phyloP scores from a whole-genome alignment of 2,329 filamentous ascomycete species.

The Talaromyces sp. region DNA sequence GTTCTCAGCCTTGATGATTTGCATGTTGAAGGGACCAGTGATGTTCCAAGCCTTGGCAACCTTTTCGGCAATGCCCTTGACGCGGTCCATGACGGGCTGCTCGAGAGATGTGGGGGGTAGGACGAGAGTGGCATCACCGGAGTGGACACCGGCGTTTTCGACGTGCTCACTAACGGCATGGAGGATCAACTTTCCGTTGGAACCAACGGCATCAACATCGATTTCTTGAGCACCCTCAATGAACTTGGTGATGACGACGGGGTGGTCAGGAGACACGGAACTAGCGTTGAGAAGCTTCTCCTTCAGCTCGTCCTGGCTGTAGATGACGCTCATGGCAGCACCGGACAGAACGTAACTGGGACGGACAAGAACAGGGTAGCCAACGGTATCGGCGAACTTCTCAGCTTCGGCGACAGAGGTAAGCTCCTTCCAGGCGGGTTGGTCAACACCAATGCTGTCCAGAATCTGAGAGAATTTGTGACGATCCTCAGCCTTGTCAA shows the following conservation, averaged over 20 bases:
- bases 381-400: slow-evolving; percentile 76
- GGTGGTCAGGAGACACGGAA: slow-evolving; percentile 90
- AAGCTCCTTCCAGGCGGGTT: slow-evolving; percentile 96
- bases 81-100: slow-evolving; percentile 69
- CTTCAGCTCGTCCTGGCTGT: slow-evolving; percentile 80
- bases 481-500: slow-evolving; percentile 95
- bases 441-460: slow-evolving; percentile 93
- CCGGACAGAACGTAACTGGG: slow-evolving; percentile 95
- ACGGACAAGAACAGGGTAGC: slow-evolving; percentile 91
- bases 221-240: slow-evolving; percentile 97
- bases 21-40: slow-evolving; percentile 99
- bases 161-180: slow-evolving; percentile 95
- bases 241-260: slow-evolving; percentile 97
- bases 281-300: slow-evolving; percentile 90
- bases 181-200: slow-evolving; percentile 77
- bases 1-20: slow-evolving; percentile 90
- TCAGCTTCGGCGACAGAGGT: slow-evolving; percentile 86
- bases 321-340: slow-evolving; percentile 97
- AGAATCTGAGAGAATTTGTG: slow-evolving; percentile 98
- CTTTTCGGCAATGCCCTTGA: slow-evolving; percentile 95
- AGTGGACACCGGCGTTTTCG: slow-evolving; percentile 96
- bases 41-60: slow-evolving; percentile 96
- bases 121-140: slow-evolving; percentile 91
- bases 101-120: slow-evolving; percentile 82
- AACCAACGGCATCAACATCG: slow-evolving; percentile 89